Conservation (phyloP, 2,329 filamentous ascomycete species). For the Arachnopeziza araneosa region DNA sequence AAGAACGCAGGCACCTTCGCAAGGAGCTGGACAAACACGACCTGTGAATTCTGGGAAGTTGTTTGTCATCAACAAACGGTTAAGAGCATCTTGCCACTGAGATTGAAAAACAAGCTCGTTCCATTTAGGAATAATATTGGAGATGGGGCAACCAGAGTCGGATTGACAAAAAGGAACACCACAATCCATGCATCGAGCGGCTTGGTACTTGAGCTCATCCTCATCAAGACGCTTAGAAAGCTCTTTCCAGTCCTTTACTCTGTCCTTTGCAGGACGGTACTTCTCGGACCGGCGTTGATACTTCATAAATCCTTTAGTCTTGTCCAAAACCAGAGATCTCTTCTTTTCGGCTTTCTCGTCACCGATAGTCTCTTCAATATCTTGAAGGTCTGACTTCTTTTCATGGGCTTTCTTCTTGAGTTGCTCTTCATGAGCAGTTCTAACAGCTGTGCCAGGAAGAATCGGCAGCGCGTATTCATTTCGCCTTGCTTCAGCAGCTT, state of each 20-base stretch:
- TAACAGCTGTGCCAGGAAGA: slow-evolving; percentile 60
- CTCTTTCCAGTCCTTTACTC: slow-evolving; percentile 91
- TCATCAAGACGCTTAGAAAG: slow-evolving; percentile 81
- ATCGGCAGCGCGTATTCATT: slow-evolving; percentile 76
- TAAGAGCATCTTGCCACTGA: slow-evolving; percentile 87
- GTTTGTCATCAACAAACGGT: slow-evolving; percentile 91
- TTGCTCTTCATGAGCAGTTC: slow-evolving; percentile 45
- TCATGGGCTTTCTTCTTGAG: slow-evolving; percentile 56
- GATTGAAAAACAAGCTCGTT: slow-evolving; percentile 73
- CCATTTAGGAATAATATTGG: slow-evolving; percentile 97
- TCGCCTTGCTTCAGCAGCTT: slow-evolving; percentile 79
- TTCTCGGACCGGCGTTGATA: slow-evolving; percentile 91
- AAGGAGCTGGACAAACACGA: slow-evolving; percentile 93
- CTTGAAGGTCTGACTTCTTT: slow-evolving; percentile 59
- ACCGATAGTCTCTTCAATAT: slow-evolving; percentile 87
- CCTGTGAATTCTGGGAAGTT: slow-evolving; percentile 98
- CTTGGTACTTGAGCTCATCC: slow-evolving; percentile 94
- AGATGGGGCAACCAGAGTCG: slow-evolving; percentile 91
- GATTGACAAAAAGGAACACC: slow-evolving; percentile 98
- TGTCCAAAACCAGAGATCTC: slow-evolving; percentile 87
- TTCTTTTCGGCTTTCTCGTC: slow-evolving; percentile 86
- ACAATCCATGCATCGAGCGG: slow-evolving; percentile 97
- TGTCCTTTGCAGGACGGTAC: slow-evolving; percentile 77
- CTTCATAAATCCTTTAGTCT: slow-evolving; percentile 97
- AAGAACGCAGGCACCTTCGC: slow-evolving; percentile 90